A percentile compares a stretch with the other conserved stretches of the same genome.
phyloP scores from a whole-genome alignment of 2,329 filamentous ascomycete species.

The Fusarium sp. region DNA sequence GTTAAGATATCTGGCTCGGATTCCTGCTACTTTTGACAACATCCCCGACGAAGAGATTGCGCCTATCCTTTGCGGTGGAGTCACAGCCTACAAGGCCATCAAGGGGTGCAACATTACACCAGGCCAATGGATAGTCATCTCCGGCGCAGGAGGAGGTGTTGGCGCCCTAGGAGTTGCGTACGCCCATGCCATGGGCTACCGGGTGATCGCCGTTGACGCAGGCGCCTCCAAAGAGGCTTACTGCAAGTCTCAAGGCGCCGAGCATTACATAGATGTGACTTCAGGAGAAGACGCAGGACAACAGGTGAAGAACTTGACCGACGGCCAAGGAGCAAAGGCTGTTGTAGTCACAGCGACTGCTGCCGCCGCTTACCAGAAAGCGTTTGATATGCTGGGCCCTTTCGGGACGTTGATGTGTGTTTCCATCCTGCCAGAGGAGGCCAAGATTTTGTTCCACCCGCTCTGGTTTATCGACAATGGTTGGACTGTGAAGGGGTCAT shows the following conservation, averaged over 20 bases:
- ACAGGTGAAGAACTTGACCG: conserved; percentile 26
- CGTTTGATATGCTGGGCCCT: conserved; percentile 45
- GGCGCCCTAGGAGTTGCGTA: conserved; percentile 57
- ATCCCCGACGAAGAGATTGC: conserved; percentile 55
- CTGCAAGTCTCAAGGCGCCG: conserved; percentile 52
- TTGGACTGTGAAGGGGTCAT: conserved; percentile 52
- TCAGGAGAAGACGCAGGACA: conserved; percentile 19
- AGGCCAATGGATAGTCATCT: conserved; percentile 55
- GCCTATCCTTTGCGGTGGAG: conserved; percentile 59
- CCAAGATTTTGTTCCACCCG: conserved; percentile 51
- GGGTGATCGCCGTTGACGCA: conserved; percentile 56
- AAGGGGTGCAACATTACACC: conserved; percentile 51
- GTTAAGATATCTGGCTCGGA: conserved; percentile 50
- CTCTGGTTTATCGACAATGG: conserved; percentile 54
- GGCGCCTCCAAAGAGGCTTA: conserved; percentile 51
- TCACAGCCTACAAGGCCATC: conserved; percentile 59
- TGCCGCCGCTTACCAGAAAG: conserved; percentile 52
- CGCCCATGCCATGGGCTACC: conserved; percentile 58
- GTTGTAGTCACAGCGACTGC: conserved; percentile 52
- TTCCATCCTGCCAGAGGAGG: conserved; percentile 51
- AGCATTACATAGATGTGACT: conserved; percentile 55
- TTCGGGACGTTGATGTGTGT: conserved; percentile 59
- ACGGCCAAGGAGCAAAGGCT: conserved; percentile 40
- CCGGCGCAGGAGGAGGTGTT: conserved; percentile 57
- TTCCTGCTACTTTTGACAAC: conserved; percentile 39